Evolutionary conservation across 2,329 filamentous ascomycete genomes (phyloP), one percentile per base, ranked within the genome.

Genomic region (Fusarium irregulare): DNA sequence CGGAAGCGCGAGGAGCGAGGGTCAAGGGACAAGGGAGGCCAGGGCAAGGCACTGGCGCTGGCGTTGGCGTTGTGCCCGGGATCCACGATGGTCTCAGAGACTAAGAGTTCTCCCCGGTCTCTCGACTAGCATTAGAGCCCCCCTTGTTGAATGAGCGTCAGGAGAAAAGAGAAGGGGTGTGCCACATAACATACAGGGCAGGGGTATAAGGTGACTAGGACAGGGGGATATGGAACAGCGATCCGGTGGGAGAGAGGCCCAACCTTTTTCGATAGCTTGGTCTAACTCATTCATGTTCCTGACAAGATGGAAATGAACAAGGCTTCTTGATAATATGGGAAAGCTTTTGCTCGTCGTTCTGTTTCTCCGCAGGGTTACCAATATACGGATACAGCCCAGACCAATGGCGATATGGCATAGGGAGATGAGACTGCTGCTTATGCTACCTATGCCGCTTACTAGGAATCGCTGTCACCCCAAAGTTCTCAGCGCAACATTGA

Each of bases 1-100:
- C 75, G 74, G 76, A 75, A 76, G 64, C 66, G 72, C 66, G 63
- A 64, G 14, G 63, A 68, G 60, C 28, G 66, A 71, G 64, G 62
- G 59, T 46, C 64, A 28, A 28, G 27, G 27, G 58, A 44, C 56
- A 51, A 64, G 61, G 62, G 23, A 23, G 20, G 25, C 21, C 27
- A 49, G 47, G 47, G 21, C 47, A 14, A 50, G 47, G 48, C 14
- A 21, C n/a, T 27, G 27, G 27, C 27, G 12, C 27, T 13, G 32
- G 48, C 11, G 32, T 20, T 41, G 49, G 49, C 21, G 48, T 56
- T 51, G 59, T 54, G 30, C 45, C 21, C 48, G 51, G 72, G 72
- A 70, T 74, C 68, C 72, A 65, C 49, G 67, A 72, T 66, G 68
- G 63, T 65, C 70, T 67, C 56, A 44, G 58, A 44, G 42, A 46